Evolutionary conservation across 257 asterid species (phyloP).

Genomic region (Solanum pimpinellifolium): DNA sequence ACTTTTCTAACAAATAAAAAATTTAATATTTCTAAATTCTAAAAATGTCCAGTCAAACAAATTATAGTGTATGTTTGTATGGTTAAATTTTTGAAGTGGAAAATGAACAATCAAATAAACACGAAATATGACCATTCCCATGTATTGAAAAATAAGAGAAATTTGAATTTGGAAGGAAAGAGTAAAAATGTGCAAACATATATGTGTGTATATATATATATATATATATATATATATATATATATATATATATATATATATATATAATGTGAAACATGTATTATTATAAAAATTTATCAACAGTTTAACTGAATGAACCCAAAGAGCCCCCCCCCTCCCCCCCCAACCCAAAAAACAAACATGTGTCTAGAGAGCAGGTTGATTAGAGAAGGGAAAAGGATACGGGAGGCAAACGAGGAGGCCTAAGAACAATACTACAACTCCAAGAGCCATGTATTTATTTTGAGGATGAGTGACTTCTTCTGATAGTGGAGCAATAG

Average conservation of each 20-base stretch:
- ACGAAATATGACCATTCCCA: not conserved
- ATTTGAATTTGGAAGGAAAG: not conserved
- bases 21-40: not conserved
- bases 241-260: too few species aligned
- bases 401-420: conserved; percentile 81
- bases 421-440: conserved; percentile 55
- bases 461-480: conserved; percentile 72
- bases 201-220: too few species aligned
- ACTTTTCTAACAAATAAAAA: not conserved
- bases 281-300: not conserved
- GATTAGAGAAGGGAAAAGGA: conserved; percentile 65
- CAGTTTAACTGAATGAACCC: not conserved
- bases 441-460: conserved; percentile 44
- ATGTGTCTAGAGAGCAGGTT: conserved; percentile 8
- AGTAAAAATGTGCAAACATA: not conserved
- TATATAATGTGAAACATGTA: not conserved
- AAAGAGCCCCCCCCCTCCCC: not conserved
- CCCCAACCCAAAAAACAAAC: not conserved
- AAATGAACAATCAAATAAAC: not conserved
- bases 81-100: not conserved
- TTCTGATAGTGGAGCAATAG: conserved; percentile 78
- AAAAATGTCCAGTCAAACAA: not conserved
- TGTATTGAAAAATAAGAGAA: too few species aligned
- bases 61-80: not conserved
- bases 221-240: too few species aligned